Evolutionary conservation across 805 yeast genomes (phyloP), one percentile per base, ranked within the genome.

Genomic region (Cyberlindnera bimundalis): DNA sequence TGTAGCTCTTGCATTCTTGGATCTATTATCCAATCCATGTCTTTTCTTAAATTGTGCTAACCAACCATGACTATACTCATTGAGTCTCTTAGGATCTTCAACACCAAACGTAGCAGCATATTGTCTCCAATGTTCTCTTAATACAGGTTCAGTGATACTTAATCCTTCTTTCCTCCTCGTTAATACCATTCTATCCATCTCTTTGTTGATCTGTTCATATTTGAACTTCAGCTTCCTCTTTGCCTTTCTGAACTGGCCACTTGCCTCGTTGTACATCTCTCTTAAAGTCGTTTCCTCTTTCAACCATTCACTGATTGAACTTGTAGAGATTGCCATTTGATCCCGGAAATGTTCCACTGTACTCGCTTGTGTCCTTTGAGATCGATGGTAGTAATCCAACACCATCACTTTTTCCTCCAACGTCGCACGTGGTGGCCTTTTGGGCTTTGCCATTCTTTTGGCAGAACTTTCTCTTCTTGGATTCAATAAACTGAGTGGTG

Each of bases 11-110:
- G 17, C 19, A 5, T 10, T 16, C 21, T 30, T 39, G 46, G 33
- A 12, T 29, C 20, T 19, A n/a, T 26, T 19, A 10, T 65, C 64
- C 30, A 74, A 56, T 1, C 75, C 79, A 51, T 78, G 81, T 36
- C 82, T 60, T 48, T 74, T 77, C 56, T 78, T 78, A 58, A 78
- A 78, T 51, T 74, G 80, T 11, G 75, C 64, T 31, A 78, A 58
- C 84, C 84, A 78, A 8, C 84, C 84, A 55, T 78, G 82, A 48
- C 79, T 72, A 47, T 76, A 78, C 13, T 71, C 66, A 20, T 66
- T 68, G 40, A 73, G 56, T 40, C 84, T 60, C 53, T 78, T 78
- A 3, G 83, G 81, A 50, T 78, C 80, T 7, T 71, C 74, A 2
- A 78, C 81, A 9, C 82, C 83, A 52, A 58, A 74, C 51, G 70